phyloP scores from a whole-genome alignment of 371 early-diverging fungal species.

The Mycotypha africana region DNA sequence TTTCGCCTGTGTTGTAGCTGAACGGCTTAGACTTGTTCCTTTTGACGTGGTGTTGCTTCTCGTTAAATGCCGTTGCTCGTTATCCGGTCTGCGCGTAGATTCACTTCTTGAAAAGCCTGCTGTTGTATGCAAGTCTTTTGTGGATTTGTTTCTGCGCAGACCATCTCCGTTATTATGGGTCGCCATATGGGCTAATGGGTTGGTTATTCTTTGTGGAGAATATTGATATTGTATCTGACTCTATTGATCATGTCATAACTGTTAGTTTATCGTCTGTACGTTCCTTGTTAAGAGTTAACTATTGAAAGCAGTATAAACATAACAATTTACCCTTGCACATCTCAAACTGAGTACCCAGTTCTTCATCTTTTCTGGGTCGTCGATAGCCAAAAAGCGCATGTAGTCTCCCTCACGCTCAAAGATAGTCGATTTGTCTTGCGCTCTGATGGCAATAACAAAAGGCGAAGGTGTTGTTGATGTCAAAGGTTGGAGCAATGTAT shows the following conservation, averaged over 20 bases:
- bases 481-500: constrained; percentile 54
- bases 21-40: too few relatives aligned
- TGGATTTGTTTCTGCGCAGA: constrained; percentile 34
- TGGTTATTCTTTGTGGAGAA: constrained; percentile 26
- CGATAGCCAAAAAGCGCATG: constrained; percentile 73
- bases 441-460: constrained; percentile 81
- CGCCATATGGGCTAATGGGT: constrained; percentile 30
- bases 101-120: constrained; percentile 14
- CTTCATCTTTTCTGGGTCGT: constrained; percentile 64
- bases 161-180: neutral
- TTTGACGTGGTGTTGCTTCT: neutral
- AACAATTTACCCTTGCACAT: constrained; percentile 58
- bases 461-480: constrained; percentile 69
- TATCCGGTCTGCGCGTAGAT: constrained; percentile 20
- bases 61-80: too few relatives aligned
- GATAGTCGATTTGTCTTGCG: constrained; percentile 64
- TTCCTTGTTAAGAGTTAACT: neutral
- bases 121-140: constrained; percentile 21
- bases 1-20: neutral
- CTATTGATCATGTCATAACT: constrained; percentile 20
- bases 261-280: neutral
- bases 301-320: too few relatives aligned
- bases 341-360: constrained; percentile 87
- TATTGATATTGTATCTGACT: constrained; percentile 32
- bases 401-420: constrained; percentile 86